These are phyloP conservation scores for Mycena belliarum DNA, from an alignment of 768 basidiomycete genomes.

Conservation along the genomic window DNA sequence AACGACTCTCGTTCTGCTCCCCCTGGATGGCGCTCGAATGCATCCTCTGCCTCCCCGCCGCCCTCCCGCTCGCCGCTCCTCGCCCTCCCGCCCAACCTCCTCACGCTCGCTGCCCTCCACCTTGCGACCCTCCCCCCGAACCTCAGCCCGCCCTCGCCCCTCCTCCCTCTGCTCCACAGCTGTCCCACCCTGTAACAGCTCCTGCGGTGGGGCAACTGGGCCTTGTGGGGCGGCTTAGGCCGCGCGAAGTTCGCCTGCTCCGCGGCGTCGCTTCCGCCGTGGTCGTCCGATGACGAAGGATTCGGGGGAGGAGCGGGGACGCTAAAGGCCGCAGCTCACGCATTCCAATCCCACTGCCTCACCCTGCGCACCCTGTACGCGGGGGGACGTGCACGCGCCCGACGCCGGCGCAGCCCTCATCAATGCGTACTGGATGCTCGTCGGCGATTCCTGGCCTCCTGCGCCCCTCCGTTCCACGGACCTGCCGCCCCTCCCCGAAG, in stretches of 20 bases:
- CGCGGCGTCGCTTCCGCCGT: not conserved
- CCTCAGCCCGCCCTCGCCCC: constrained; percentile 18
- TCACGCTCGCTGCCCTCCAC: constrained; percentile 7
- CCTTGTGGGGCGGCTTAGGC: not conserved
- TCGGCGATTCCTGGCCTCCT: not conserved
- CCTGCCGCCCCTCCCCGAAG: too few relatives aligned
- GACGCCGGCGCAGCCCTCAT: not conserved
- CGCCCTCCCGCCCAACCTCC: constrained; percentile 6
- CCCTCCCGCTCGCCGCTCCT: not conserved
- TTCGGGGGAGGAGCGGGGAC: not conserved
- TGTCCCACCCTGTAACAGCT: not conserved
- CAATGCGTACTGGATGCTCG: not conserved
- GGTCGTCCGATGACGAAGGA: not conserved
- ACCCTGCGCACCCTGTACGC: not conserved
- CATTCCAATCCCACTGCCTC: not conserved
- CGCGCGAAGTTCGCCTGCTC: constrained; percentile 2
- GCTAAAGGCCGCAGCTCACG: not conserved
- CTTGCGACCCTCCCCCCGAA: constrained; percentile 17
- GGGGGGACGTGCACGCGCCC: not conserved
- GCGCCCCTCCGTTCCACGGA: not conserved
- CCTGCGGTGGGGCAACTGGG: not conserved
- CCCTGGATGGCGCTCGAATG: too few relatives aligned
- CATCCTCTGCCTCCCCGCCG: too few relatives aligned
- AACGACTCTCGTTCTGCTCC: too few relatives aligned
- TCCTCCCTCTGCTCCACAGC: constrained; percentile 8